Percentiles rank a stretch among this genome's conserved stretches.
These are phyloP conservation scores for Botrytis porri DNA, from an alignment of 2,329 filamentous ascomycete genomes.

Conservation along the genomic window DNA sequence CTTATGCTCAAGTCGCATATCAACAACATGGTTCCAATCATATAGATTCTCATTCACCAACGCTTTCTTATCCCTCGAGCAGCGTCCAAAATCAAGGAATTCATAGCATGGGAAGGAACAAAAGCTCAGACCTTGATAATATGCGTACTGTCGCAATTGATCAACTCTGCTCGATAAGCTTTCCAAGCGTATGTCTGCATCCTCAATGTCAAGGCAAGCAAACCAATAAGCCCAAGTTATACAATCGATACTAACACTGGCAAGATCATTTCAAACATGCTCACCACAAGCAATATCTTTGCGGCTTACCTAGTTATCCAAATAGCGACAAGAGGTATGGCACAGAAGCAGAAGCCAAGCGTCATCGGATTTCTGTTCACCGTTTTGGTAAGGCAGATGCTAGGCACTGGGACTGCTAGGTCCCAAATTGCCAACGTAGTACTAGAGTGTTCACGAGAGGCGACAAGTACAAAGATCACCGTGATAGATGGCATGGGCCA, in stretches of 20 bases:
- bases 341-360: not conserved
- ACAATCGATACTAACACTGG: not conserved
- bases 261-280: not conserved
- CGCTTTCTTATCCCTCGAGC: not conserved
- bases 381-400: not conserved
- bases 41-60: not conserved
- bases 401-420: not conserved
- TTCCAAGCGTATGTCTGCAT: not conserved
- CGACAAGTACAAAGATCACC: slow-evolving; percentile 3
- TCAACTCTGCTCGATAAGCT: not conserved
- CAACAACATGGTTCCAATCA: not conserved
- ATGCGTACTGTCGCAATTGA: not conserved
- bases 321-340: not conserved
- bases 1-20: not conserved
- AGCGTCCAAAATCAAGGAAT: not conserved
- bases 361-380: not conserved
- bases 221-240: not conserved
- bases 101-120: not conserved
- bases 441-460: not conserved
- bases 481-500: not conserved
- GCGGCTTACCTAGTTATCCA: not conserved
- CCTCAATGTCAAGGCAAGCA: not conserved
- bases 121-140: not conserved
- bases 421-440: not conserved
- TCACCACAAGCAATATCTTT: not conserved